phyloP scores from a whole-genome alignment of 768 basidiomycete species.

The Hydnomerulius pinastri region DNA sequence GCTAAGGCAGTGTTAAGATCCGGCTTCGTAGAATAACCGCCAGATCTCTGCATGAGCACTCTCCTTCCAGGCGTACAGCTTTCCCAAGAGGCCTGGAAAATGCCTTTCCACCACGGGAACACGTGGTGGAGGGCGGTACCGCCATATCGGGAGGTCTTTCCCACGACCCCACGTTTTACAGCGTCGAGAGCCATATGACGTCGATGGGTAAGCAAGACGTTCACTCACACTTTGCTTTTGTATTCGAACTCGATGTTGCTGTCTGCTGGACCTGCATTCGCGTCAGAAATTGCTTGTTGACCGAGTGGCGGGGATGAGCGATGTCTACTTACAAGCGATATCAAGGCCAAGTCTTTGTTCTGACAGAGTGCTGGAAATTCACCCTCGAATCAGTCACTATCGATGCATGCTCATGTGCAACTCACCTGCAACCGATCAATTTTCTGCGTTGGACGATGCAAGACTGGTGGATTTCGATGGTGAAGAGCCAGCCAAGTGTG shows the following conservation, averaged over 20 bases:
- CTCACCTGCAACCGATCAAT: constrained; percentile 20
- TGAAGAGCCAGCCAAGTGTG: constrained; percentile 12
- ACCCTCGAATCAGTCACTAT: constrained; percentile 6
- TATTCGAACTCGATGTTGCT: background rate
- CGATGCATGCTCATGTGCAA: background rate
- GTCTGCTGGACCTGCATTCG: constrained; percentile 4
- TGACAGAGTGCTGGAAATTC: constrained; percentile 9
- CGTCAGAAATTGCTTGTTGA: constrained; percentile 1
- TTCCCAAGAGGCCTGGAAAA: too few species aligned
- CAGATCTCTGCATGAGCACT: too few species aligned
- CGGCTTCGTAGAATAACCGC: too few species aligned
- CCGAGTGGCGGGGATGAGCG: background rate
- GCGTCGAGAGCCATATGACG: constrained; percentile 32
- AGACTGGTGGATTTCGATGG: background rate
- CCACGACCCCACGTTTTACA: constrained; percentile 46
- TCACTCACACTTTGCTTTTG: constrained; percentile 24
- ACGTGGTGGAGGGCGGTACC: background rate
- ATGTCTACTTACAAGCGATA: too few species aligned
- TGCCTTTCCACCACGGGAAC: constrained; percentile 2
- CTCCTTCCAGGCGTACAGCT: too few species aligned
- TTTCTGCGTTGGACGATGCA: constrained; percentile 5
- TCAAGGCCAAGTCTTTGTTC: too few species aligned
- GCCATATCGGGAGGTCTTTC: constrained; percentile 22
- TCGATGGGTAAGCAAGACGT: constrained; percentile 14
- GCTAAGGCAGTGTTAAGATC: too few species aligned